Evolutionary conservation across 164 flowering plant species (phyloP).

Genomic region (Buxus sempervirens): DNA sequence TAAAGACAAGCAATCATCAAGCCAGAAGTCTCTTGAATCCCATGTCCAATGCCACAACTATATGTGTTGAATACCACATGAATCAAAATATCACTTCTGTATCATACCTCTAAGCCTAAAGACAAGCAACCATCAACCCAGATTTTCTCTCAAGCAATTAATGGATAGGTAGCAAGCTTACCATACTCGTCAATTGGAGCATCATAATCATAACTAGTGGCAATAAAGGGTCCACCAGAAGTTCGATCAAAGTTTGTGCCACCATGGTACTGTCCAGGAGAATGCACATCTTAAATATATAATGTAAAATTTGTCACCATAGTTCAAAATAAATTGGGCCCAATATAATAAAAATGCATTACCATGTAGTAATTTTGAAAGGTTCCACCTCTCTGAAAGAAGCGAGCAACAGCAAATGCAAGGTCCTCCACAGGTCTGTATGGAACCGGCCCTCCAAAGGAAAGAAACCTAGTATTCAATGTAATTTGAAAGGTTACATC

Average conservation of each 20-base stretch:
- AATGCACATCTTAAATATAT: constrained; percentile 2
- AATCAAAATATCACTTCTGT: too few species aligned
- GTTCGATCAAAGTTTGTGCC: constrained; percentile 95
- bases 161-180: constrained; percentile 28
- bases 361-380: constrained; percentile 98
- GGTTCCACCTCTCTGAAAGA: constrained; percentile 87
- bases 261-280: constrained; percentile 77
- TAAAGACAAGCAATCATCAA: neutral
- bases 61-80: too few species aligned
- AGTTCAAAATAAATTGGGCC: neutral
- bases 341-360: constrained; percentile 4
- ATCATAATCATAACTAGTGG: constrained; percentile 96
- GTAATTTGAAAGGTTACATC: neutral
- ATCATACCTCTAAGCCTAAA: neutral
- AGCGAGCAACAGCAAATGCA: constrained; percentile 93
- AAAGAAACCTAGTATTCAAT: constrained; percentile 54
- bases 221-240: constrained; percentile 88
- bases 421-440: constrained; percentile 91
- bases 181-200: constrained; percentile 99
- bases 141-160: neutral
- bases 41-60: too few species aligned
- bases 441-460: constrained; percentile 79
- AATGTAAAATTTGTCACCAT: neutral
- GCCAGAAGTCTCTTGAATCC: too few species aligned
- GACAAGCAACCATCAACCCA: neutral